phyloP scores from a whole-genome alignment of 768 basidiomycete genomes.

The Phaffia tasmanica region DNA sequence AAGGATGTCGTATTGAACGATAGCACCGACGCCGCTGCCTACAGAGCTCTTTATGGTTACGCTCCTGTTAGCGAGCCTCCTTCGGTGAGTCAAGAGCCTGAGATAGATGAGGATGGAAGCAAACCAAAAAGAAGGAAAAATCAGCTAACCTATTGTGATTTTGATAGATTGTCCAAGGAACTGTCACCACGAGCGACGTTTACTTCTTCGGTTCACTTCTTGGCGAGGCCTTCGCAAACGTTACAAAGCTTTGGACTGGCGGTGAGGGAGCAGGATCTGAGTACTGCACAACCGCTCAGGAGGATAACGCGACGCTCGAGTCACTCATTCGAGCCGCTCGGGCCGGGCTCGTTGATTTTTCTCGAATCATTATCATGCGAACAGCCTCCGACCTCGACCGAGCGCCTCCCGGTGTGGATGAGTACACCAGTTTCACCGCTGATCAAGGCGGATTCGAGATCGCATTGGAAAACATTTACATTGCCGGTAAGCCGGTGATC shows the following conservation, averaged over 20 bases:
- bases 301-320: conserved; percentile 42
- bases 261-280: conserved; percentile 21
- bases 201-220: conserved; percentile 41
- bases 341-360: conserved; percentile 39
- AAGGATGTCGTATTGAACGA: conserved; percentile 38
- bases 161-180: conserved; percentile 29
- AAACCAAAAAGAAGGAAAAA: no score
- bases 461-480: conserved; percentile 39
- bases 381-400: conserved; percentile 32
- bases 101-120: not conserved
- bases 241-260: conserved; percentile 38
- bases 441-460: conserved; percentile 36
- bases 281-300: conserved; percentile 33
- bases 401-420: conserved; percentile 21
- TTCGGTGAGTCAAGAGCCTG: conserved; percentile 31
- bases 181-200: conserved; percentile 40
- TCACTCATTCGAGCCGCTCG: conserved; percentile 39
- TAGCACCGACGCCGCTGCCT: conserved; percentile 34
- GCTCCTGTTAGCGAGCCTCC: conserved; percentile 38
- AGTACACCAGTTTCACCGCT: conserved; percentile 36
- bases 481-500: conserved; percentile 41
- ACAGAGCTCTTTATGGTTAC: conserved; percentile 38
- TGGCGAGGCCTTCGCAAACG: conserved; percentile 39
- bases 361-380: conserved; percentile 40
- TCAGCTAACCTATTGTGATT: no score